Evolutionary conservation across 257 asterid species (phyloP), one percentile per base, ranked within the genome.

Genomic region (Craterostigma plantagineum): DNA sequence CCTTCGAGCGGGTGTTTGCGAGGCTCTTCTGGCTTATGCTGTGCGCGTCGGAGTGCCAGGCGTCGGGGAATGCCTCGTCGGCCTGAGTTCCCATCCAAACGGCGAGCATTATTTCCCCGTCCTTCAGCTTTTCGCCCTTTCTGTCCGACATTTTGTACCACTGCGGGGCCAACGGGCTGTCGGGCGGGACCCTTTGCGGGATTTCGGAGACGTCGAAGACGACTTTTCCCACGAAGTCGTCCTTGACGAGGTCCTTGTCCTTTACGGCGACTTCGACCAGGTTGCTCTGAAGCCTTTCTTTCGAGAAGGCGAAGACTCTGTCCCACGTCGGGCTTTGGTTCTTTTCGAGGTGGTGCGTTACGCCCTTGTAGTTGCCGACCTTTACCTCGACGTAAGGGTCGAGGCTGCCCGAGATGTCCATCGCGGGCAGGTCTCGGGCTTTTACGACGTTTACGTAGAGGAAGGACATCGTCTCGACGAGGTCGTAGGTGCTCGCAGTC

Each of bases 51-150:
- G 81, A 68, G 46, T 76, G 78, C 77, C 81, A 72, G 2, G 81
- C 81, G 36, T 71, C 87, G 0, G 75, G 71, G 34, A 71, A 76
- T 0, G 77, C 62, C 51, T 75, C 85, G 17, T 75, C 85, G 1
- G 85, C 85, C 56, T 76, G 87, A 16, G 87, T 72, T 36, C 87
- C 87, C 66, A 66, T 64, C 87, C 87, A 76, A 63, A 76, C 74
- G 4, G 79, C 79, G 42, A 76, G 75, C 90, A 76, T 76, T 35
- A 76, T 40, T 49, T 72, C 79, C 5, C 90, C 82, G 7, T 57
- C 67, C 13, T 27, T 44, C 10, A 43, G 23, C 54, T 59, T 68
- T 33, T 62, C 63, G 52, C 76, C 75, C 34, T 53, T 72, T 48
- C 63, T 69, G 16, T 64, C 67, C 50, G 34, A 63, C 63, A 72